Conservation (phyloP, 495 filamentous ascomycete genomes). For the Rhypophila decipiens region DNA sequence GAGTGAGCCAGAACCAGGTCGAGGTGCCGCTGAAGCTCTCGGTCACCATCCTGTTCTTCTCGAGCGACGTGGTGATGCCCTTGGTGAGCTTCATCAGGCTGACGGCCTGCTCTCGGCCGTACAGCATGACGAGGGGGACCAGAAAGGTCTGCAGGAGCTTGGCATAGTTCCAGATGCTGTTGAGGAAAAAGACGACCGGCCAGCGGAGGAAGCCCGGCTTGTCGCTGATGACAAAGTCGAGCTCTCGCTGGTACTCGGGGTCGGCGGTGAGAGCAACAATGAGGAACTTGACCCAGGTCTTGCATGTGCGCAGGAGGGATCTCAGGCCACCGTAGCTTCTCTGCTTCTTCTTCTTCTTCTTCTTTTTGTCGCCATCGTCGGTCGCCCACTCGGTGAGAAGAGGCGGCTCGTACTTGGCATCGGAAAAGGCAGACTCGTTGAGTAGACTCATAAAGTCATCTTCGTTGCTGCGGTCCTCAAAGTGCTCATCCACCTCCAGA, state of each 20-base stretch:
- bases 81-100: slow-evolving; percentile 42
- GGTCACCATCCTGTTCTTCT: slow-evolving; percentile 40
- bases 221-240: slow-evolving; percentile 40
- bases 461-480: too few relatives aligned
- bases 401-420: neutral
- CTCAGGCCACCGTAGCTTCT: too few relatives aligned
- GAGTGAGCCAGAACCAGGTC: slow-evolving; percentile 42
- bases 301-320: slow-evolving; percentile 36
- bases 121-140: slow-evolving; percentile 45
- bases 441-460: neutral
- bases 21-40: slow-evolving; percentile 40
- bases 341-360: neutral
- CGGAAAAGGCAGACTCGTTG: neutral
- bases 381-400: neutral
- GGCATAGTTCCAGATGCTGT: slow-evolving; percentile 45
- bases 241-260: slow-evolving; percentile 53
- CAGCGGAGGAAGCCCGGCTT: slow-evolving; percentile 31
- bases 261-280: slow-evolving; percentile 50
- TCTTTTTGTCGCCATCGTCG: neutral
- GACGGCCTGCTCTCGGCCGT: slow-evolving; percentile 39
- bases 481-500: neutral
- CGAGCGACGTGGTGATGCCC: slow-evolving; percentile 41
- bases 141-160: slow-evolving; percentile 17
- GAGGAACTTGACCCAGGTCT: slow-evolving; percentile 45
- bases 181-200: slow-evolving; percentile 31